Evolutionary conservation across 345 rosid genomes (phyloP).

Genomic region (Ailanthus altissimus): DNA sequence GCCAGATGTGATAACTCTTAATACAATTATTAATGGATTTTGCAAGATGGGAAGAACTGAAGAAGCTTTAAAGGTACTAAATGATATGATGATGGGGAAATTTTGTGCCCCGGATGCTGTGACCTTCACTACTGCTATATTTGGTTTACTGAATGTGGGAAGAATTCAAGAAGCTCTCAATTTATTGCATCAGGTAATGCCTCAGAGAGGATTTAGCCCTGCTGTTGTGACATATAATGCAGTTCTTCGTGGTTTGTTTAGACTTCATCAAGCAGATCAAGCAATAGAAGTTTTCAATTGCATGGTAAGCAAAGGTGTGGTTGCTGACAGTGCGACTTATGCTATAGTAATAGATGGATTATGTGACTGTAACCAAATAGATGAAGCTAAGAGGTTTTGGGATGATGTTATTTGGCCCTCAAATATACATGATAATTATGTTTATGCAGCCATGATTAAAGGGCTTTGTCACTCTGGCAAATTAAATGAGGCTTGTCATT

Average conservation of each 20-base stretch:
- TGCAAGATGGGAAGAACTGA: slow-evolving; percentile 75
- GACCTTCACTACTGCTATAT: slow-evolving; percentile 63
- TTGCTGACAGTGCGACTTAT: slow-evolving; percentile 51
- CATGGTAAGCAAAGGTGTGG: slow-evolving; percentile 53
- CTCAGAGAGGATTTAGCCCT: slow-evolving; percentile 48
- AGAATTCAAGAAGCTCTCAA: slow-evolving; percentile 62
- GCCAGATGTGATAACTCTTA: slow-evolving; percentile 79
- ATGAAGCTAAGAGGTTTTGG: slow-evolving; percentile 74
- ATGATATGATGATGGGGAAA: slow-evolving; percentile 73
- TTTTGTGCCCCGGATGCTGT: slow-evolving; percentile 75
- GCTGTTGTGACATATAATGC: slow-evolving; percentile 76
- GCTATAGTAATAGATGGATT: slow-evolving; percentile 61
- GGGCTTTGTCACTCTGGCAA: slow-evolving; percentile 61
- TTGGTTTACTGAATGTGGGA: slow-evolving; percentile 62
- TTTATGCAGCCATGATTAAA: slow-evolving; percentile 77
- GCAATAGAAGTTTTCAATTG: slow-evolving; percentile 52
- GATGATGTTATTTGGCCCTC: slow-evolving; percentile 84
- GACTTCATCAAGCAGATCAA: slow-evolving; percentile 46
- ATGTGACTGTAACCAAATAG: slow-evolving; percentile 46
- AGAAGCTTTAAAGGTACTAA: slow-evolving; percentile 68
- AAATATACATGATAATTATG: slow-evolving; percentile 61
- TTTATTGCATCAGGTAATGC: slow-evolving; percentile 50
- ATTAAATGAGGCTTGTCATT: slow-evolving; percentile 69
- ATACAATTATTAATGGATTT: slow-evolving; percentile 73
- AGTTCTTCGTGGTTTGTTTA: slow-evolving; percentile 61